Conservation (phyloP, 768 basidiomycete genomes). For the Crassisporium funariophilum region DNA sequence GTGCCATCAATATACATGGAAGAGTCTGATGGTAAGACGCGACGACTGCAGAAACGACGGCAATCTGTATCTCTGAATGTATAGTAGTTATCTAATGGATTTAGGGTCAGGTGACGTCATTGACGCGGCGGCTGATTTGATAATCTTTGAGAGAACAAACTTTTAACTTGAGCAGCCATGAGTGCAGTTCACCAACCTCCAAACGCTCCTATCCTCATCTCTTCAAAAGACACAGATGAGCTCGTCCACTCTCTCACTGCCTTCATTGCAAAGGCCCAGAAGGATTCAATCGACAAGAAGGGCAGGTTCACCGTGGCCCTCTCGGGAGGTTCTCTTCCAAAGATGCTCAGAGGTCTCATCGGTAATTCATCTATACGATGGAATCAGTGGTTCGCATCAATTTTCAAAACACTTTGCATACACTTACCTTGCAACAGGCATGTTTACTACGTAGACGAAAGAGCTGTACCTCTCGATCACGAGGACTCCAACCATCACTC, state of each 20-base stretch:
- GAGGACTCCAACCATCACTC: constrained; percentile 90
- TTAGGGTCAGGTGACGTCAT: constrained; percentile 14
- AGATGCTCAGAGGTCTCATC: constrained; percentile 74
- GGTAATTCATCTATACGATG: constrained; percentile 71
- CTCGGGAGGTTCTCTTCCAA: constrained; percentile 91
- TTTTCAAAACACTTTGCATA: too few species aligned
- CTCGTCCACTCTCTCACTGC: constrained; percentile 71
- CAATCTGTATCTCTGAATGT: too few species aligned
- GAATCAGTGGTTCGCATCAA: constrained; percentile 99
- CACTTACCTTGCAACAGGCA: too few species aligned
- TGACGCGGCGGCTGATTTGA: constrained; percentile 9
- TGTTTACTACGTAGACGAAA: constrained; percentile 96
- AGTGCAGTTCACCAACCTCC: constrained; percentile 55
- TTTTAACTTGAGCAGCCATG: constrained; percentile 26
- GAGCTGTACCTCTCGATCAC: constrained; percentile 90
- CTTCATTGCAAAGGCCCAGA: constrained; percentile 87
- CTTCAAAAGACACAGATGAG: constrained; percentile 57
- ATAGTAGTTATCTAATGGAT: too few species aligned
- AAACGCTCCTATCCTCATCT: constrained; percentile 66
- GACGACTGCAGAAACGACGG: constrained; percentile 1
- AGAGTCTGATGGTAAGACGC: too few species aligned
- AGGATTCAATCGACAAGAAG: constrained; percentile 85
- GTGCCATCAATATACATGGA: constrained; percentile 17
- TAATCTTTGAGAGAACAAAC: constrained; percentile 4
- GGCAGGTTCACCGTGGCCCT: constrained; percentile 91